Conservation (phyloP, 805 yeast genomes). For the Yarrowia alimentaria region DNA sequence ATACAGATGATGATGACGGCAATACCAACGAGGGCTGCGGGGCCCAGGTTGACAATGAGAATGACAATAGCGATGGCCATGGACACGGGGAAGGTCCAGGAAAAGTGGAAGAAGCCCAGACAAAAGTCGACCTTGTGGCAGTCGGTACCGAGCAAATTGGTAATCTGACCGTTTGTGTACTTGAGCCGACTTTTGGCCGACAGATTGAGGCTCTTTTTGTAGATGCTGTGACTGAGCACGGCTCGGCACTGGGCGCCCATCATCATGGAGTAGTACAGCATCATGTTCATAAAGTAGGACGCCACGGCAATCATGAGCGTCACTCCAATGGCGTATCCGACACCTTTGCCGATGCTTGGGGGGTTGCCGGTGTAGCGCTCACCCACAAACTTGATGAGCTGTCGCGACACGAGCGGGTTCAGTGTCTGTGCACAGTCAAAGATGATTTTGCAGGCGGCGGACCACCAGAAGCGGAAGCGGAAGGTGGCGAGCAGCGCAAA, state of each 20-base stretch:
- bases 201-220: conserved; percentile 61
- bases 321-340: conserved; percentile 72
- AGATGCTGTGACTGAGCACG: conserved; percentile 61
- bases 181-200: conserved; percentile 52
- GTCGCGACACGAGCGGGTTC: conserved; percentile 63
- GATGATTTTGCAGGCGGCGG: conserved; percentile 35
- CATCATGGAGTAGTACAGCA: conserved; percentile 55
- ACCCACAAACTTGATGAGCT: conserved; percentile 62
- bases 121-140: conserved; percentile 71
- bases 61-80: conserved; percentile 57
- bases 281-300: conserved; percentile 56
- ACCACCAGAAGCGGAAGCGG: conserved; percentile 37
- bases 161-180: conserved; percentile 61
- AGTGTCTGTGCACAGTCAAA: conserved; percentile 45
- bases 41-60: conserved; percentile 61
- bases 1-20: conserved; percentile 43
- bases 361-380: conserved; percentile 45
- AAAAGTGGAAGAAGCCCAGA: conserved; percentile 58
- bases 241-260: conserved; percentile 71
- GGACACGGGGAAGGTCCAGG: conserved; percentile 59
- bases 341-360: conserved; percentile 55
- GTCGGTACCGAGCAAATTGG: conserved; percentile 71
- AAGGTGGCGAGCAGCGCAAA: conserved; percentile 41
- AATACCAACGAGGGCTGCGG: conserved; percentile 61
- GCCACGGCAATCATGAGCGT: conserved; percentile 52